These are phyloP conservation scores for Aureobasidium musti DNA, from an alignment of 2,329 filamentous ascomycete species.

Conservation along the genomic window DNA sequence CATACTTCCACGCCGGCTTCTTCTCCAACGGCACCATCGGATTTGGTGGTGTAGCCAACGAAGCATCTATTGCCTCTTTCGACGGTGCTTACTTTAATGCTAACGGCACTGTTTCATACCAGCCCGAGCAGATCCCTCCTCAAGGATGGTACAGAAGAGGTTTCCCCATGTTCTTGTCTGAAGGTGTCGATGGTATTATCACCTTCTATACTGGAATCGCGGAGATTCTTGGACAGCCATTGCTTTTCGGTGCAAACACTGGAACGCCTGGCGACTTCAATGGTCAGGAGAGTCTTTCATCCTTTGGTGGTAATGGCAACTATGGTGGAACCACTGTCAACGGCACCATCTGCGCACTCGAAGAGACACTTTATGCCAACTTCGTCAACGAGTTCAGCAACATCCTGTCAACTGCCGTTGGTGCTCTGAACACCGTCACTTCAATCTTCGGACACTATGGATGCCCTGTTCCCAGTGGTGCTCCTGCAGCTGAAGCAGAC, in stretches of 20 bases:
- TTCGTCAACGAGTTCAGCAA: conserved; percentile 22
- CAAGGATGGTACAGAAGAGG: conserved; percentile 25
- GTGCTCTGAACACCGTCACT: conserved; percentile 17
- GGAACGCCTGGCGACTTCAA: conserved; percentile 18
- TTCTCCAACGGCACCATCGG: conserved; percentile 25
- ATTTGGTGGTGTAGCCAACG: conserved; percentile 21
- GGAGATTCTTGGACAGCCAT: conserved; percentile 13
- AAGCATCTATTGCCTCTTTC: conserved; percentile 24
- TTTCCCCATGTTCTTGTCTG: conserved; percentile 20
- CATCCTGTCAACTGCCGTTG: conserved; percentile 11
- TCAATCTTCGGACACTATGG: conserved; percentile 6
- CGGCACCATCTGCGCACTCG: conserved; percentile 19
- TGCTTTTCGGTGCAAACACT: conserved; percentile 16
- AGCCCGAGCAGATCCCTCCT: conserved; percentile 23
- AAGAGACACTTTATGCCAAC: conserved; percentile 12
- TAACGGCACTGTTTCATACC: conserved; percentile 16
- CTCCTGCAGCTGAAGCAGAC: conserved; percentile 10
- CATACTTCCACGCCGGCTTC: conserved; percentile 20
- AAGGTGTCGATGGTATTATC: conserved; percentile 24
- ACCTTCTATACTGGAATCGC: conserved; percentile 14
- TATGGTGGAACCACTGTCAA: conserved; percentile 22
- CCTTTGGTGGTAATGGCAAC: background rate
- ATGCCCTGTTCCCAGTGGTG: conserved; percentile 19
- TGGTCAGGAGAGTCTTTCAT: conserved; percentile 6
- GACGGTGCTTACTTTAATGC: conserved; percentile 19